Percentiles rank a stretch among this genome's conserved stretches.
Evolutionary conservation across 345 rosid genomes (phyloP).

Genomic region (Turritis glabra): DNA sequence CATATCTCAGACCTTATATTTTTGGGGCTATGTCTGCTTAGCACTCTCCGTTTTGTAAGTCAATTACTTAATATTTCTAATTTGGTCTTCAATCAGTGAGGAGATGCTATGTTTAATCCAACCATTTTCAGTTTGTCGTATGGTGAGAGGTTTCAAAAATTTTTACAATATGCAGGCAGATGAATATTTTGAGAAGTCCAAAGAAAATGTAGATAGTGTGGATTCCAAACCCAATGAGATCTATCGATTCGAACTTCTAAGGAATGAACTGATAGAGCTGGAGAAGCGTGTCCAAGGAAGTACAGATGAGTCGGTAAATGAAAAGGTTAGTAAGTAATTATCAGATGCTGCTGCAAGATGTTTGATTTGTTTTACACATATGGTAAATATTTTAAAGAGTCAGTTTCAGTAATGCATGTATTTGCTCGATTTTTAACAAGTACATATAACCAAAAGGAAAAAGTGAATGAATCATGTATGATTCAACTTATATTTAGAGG

Average conservation of each 20-base stretch:
- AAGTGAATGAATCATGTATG: neutral
- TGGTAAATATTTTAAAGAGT: neutral
- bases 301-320: constrained; percentile 62
- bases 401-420: too few relatives aligned
- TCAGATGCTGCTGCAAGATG: constrained; percentile 12
- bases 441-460: neutral
- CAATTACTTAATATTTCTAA: constrained; percentile 3
- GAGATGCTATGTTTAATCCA: constrained; percentile 4
- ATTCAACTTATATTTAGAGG: neutral
- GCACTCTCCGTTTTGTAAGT: neutral
- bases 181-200: constrained; percentile 41
- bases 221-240: constrained; percentile 67
- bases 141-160: constrained; percentile 19
- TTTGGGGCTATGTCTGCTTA: neutral
- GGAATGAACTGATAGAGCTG: constrained; percentile 90
- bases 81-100: constrained; percentile 8
- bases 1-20: neutral
- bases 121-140: constrained; percentile 9
- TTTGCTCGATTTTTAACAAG: neutral
- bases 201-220: constrained; percentile 38
- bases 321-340: constrained; percentile 52
- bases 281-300: constrained; percentile 85
- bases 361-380: neutral
- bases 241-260: constrained; percentile 70
- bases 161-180: constrained; percentile 54